A percentile compares a stretch with the other conserved stretches of the same genome.
These are phyloP conservation scores for Sarcocystis neurona DNA, from an alignment of 169 alveolate genomes.

Conservation along the genomic window DNA sequence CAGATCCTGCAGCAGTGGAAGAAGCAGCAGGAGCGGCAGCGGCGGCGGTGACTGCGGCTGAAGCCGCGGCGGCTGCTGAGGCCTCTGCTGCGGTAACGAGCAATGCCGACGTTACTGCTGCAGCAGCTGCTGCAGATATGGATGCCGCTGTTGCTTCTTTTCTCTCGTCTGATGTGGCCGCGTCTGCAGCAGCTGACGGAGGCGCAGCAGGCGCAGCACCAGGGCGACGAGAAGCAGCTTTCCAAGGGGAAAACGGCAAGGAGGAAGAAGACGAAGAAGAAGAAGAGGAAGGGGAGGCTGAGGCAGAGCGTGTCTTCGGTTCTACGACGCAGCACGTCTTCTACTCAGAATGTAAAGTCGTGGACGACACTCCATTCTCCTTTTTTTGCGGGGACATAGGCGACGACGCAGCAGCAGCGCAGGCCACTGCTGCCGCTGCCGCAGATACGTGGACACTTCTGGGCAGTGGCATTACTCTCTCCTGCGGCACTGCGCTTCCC, in stretches of 20 bases:
- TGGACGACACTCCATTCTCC: constrained; percentile 49
- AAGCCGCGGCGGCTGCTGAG: not conserved
- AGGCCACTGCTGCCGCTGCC: not conserved
- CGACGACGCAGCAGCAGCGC: constrained; percentile 43
- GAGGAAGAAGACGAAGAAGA: not conserved
- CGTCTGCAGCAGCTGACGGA: not conserved
- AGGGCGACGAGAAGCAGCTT: constrained; percentile 11
- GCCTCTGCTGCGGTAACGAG: no score
- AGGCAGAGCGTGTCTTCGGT: constrained; percentile 46
- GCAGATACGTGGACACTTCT: constrained; percentile 31
- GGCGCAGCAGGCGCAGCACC: not conserved
- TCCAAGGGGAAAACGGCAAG: not conserved
- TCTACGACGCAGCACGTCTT: constrained; percentile 34
- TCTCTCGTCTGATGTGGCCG: not conserved
- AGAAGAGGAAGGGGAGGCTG: constrained; percentile 8
- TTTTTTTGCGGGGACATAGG: not conserved
- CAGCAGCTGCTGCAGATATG: not conserved
- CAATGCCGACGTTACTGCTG: not conserved
- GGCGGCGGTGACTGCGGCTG: not conserved
- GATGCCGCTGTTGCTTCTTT: not conserved
- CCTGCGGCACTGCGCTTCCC: constrained; percentile 48
- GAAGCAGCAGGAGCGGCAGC: not conserved
- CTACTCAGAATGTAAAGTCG: constrained; percentile 27
- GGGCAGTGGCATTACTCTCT: no score
- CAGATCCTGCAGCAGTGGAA: not conserved